Evolutionary conservation across 1,284 basidiomycete genomes (phyloP).

Genomic region (Coriolopsis trogii): DNA sequence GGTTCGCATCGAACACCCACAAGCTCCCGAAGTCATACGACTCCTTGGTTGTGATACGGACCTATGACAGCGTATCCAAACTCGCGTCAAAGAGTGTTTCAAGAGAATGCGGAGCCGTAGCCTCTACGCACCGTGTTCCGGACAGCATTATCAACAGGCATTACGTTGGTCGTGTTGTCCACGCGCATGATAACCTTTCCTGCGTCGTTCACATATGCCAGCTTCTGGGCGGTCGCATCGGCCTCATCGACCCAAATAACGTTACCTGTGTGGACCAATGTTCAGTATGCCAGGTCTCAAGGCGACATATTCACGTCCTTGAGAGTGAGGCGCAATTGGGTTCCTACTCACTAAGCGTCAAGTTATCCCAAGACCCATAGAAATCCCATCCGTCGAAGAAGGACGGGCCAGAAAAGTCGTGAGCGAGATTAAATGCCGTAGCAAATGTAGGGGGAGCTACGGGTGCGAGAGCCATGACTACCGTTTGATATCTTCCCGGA

Average conservation of each 20-base stretch:
- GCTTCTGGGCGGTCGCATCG: constrained; percentile 42
- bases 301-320: too few species aligned
- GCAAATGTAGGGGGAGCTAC: constrained; percentile 6
- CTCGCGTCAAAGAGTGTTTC: neutral
- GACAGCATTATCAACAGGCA: constrained; percentile 46
- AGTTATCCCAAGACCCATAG: constrained; percentile 60
- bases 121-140: constrained; percentile 55
- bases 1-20: constrained; percentile 51
- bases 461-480: constrained; percentile 11
- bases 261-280: constrained; percentile 43
- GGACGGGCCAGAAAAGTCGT: constrained; percentile 50
- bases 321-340: too few species aligned
- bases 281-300: too few species aligned
- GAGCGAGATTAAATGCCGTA: constrained; percentile 36
- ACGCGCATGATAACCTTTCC: constrained; percentile 63
- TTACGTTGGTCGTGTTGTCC: constrained; percentile 55
- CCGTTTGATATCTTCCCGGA: neutral
- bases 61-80: constrained; percentile 33
- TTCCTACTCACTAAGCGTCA: constrained; percentile 64
- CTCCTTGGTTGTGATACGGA: constrained; percentile 56
- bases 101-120: neutral
- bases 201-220: constrained; percentile 58
- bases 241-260: constrained; percentile 51
- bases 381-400: constrained; percentile 69
- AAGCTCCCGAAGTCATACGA: constrained; percentile 51